phyloP scores from a whole-genome alignment of 257 asterid species.

The Capsicum chinense region DNA sequence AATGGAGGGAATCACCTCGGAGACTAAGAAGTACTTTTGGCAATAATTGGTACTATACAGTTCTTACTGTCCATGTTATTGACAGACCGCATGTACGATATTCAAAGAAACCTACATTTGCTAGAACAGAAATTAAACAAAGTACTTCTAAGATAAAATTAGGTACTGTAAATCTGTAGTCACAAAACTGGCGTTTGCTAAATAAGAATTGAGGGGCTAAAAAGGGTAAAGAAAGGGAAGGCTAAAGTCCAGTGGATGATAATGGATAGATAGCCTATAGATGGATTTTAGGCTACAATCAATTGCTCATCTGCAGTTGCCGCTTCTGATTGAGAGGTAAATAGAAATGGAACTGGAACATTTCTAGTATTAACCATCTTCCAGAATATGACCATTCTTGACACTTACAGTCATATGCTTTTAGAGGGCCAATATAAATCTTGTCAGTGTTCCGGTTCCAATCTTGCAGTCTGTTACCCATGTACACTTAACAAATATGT shows the following conservation, averaged over 20 bases:
- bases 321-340: constrained; percentile 7
- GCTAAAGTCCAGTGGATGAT: constrained; percentile 1
- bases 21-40: neutral
- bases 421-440: neutral
- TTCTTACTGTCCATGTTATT: neutral
- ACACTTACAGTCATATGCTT: neutral
- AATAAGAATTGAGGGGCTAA: neutral
- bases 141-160: constrained; percentile 1
- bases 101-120: neutral
- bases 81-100: neutral
- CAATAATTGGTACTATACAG: neutral
- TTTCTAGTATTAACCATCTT: constrained; percentile 23
- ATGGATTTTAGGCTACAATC: neutral
- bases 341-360: neutral
- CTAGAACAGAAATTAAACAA: neutral
- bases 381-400: constrained; percentile 10
- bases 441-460: neutral
- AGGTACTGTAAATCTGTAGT: neutral
- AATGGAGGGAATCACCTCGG: constrained; percentile 18
- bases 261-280: constrained; percentile 16
- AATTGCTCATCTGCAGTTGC: neutral
- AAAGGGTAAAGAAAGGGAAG: neutral
- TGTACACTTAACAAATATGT: neutral
- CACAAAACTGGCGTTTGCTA: neutral
- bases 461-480: neutral